Base-by-base conservation (phyloP, 768 basidiomycete species). In the Rhodosporidiobolus sp. region DNA sequence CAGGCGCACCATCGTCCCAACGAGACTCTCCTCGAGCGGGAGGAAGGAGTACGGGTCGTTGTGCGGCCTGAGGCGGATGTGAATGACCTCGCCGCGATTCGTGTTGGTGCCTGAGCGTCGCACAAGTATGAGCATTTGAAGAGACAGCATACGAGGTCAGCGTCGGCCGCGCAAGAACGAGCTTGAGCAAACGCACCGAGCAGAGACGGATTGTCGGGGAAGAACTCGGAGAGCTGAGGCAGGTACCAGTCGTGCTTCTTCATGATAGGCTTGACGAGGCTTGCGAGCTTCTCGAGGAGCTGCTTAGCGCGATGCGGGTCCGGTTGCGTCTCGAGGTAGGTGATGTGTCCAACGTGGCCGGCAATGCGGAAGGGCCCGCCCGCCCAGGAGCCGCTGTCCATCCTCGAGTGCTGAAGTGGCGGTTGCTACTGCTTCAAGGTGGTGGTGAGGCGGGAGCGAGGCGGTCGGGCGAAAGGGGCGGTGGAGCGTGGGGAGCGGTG, bases 251-350 rank as follows among this genome's bases (percentile, higher is more conserved):
- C 82, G 76, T 89, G 89, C 75, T 88, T 91, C 68, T 88, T 84
- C 94, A 96, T 96, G 75, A 97, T 92, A 12, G 94, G 94, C 80
- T 94, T 94, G 61, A 95, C 92, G 60, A 91, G 84, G n/a, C n/a
- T n/a, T n/a, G n/a, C n/a, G n/a, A n/a, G n/a, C n/a, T n/a, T n/a
- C n/a, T n/a, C n/a, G n/a, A n/a, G n/a, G n/a, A n/a, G n/a, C n/a
- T n/a, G n/a, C n/a, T n/a, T n/a, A n/a, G n/a, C n/a, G n/a, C n/a
- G n/a, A n/a, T n/a, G n/a, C n/a, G n/a, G n/a, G n/a, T n/a, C n/a
- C n/a, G n/a, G n/a, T n/a, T n/a, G n/a, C n/a, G n/a, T n/a, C n/a
- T n/a, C n/a, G n/a, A n/a, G n/a, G n/a, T n/a, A n/a, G n/a, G n/a
- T n/a, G n/a, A n/a, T n/a, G n/a, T n/a, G n/a, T n/a, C n/a, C n/a